Base-by-base conservation (phyloP, 2,329 filamentous ascomycete genomes). In the Hymenoscyphus albidus region DNA sequence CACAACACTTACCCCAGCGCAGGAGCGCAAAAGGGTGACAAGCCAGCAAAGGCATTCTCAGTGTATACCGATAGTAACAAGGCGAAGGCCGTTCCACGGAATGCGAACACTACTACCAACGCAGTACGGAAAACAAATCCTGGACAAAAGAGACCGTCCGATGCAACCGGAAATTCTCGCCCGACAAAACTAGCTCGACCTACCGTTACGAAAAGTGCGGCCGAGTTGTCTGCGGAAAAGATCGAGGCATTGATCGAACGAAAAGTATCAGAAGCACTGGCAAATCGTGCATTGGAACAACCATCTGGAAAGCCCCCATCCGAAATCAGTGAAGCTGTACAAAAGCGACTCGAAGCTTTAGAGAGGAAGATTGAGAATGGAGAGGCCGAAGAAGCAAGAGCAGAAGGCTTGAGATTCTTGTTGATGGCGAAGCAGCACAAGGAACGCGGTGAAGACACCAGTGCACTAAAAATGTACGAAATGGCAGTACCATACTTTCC, bases 351-450 rank as follows among this genome's bases (percentile, higher is more conserved):
- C 0, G 92, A 97, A 65, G 88, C 90, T 0, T 82, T 98, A 3
- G 94, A 98, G 77, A 86, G 89, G 69, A 89, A 91, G n/a, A 90
- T 98, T 35, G 90, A 94, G 64, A 80, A 79, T 39, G 81, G 83
- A 14, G 78, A 81, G 64, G 80, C 83, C 57, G 91, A 93, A 44
- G 92, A 96, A 71, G 81, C 83, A 32, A 87, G 90, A 62, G 88
- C 91, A 0, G 92, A 97, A 68, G 95, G 94, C 0, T 78, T 98
- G 35, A 90, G 92, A 12, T 92, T 90, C 71, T 79, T 98, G 40
- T 82, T 97, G n/a, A 92, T 95, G 83, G 94, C 92, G 0, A 91
- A 95, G 69, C 93, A 97, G 75, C 91, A 96, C 73, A 93, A 93
- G 74, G 91, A 92, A 61, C 84, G 87, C 3, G 92, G 92, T 1